These are phyloP conservation scores for Penicillium cosmopolitanum DNA, from an alignment of 495 filamentous ascomycete species.

Conservation along the genomic window DNA sequence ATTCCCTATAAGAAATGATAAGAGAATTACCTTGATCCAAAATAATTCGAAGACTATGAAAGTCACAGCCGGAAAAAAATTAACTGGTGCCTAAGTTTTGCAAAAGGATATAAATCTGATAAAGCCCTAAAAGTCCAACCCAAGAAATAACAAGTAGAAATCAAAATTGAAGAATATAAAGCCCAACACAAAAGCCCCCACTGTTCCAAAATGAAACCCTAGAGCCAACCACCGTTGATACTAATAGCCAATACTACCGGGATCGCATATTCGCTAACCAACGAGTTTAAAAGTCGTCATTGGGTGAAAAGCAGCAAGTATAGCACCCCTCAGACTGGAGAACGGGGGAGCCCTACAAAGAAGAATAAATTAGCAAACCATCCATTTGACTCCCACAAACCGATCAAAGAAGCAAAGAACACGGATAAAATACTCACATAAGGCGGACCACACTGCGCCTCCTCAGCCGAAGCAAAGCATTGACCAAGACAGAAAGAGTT, in stretches of 20 bases:
- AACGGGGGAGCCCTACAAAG: conserved; percentile 18
- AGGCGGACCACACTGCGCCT: conserved; percentile 22
- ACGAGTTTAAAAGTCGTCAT: conserved; percentile 20
- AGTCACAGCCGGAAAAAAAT: no score
- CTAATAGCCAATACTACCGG: no score
- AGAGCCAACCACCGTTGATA: no score
- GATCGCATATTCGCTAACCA: background rate
- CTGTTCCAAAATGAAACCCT: background rate
- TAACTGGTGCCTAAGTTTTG: background rate
- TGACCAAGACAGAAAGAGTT: conserved; percentile 33
- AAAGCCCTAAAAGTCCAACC: background rate
- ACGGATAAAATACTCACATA: conserved; percentile 19
- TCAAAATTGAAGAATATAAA: background rate
- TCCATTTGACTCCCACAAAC: no score
- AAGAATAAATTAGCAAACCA: background rate
- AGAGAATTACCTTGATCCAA: no score
- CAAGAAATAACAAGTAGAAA: background rate
- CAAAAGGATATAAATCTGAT: background rate
- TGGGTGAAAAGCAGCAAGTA: conserved; percentile 27
- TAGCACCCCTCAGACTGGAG: conserved; percentile 23
- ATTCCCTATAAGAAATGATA: no score
- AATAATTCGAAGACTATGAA: no score
- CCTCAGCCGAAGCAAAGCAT: conserved; percentile 20
- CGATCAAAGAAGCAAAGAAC: no score
- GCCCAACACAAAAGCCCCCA: background rate